Evolutionary conservation across 2,329 filamentous ascomycete species (phyloP), one percentile per base, ranked within the genome.

Genomic region (Purpureocillium lavendulum): DNA sequence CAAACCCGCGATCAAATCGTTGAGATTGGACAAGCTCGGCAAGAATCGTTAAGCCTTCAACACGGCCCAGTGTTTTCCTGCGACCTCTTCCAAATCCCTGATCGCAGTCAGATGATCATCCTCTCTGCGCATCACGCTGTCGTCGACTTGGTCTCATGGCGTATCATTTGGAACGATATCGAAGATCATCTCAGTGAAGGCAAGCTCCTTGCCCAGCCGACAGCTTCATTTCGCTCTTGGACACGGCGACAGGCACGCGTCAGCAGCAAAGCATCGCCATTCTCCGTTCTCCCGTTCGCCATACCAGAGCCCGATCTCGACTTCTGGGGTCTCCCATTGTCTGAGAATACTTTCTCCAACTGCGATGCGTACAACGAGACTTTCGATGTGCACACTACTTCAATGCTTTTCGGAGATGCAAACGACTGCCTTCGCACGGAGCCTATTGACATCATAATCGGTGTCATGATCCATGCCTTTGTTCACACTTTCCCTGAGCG

Each of bases 111-210:
- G 15, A 30, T 43, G 10, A 16, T 49, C 7, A 16, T 41, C 7
- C 33, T 48, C 11, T 40, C 37, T 1, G 42, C 45, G 7, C 49
- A 52, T 34, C 48, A 52, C 29, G 29, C 49, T 2, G 45, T 52
- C 14, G 46, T 55, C 28, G 68, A 72, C 48, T 67, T 73, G 48
- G 71, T 72, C 43, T 73, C 70, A 15, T 73, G 69, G 34, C 66
- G 70, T 8, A 70, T 50, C 9, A 17, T 52, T 2, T 41, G 42
- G 35, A 29, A 40, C 10, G 45, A 52, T 7, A 35, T 52, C 14
- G 41, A 49, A 17, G 38, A 47, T 6, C 30, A 39, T 11, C n/a
- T 51, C 3, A 34, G 16, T 1, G 24, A 29, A 11, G 43, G 18
- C 39, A 35, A 36, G 40, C 41, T 24, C 18, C 17, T 12, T 39